Evolutionary conservation across 176 grass and related monocot genomes (phyloP).

Genomic region (Saccharum officinarum): DNA sequence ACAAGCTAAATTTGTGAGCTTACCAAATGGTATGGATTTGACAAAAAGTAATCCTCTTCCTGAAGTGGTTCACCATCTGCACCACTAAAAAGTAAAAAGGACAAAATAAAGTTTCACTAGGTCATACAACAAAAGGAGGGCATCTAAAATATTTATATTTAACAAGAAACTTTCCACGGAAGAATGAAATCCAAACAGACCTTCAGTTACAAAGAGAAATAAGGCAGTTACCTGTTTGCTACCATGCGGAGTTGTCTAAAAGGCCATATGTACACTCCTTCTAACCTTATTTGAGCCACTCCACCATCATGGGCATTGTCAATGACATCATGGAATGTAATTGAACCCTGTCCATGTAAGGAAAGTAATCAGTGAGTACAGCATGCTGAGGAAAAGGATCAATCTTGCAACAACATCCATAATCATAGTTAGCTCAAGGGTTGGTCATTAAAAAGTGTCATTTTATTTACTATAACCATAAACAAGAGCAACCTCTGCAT

Average conservation of each 20-base stretch:
- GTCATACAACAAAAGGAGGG: slow-evolving; percentile 25
- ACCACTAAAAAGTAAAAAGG: slow-evolving; percentile 54
- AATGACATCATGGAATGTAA: slow-evolving; percentile 94
- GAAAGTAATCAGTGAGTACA: slow-evolving; percentile 17
- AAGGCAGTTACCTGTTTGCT: slow-evolving; percentile 73
- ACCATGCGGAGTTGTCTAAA: slow-evolving; percentile 98
- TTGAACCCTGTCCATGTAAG: slow-evolving; percentile 60
- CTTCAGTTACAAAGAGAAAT: slow-evolving; percentile 14
- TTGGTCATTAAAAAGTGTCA: neutral
- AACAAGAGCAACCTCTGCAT: neutral
- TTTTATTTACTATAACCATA: neutral
- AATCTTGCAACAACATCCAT: neutral
- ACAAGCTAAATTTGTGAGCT: slow-evolving; percentile 25
- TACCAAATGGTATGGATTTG: slow-evolving; percentile 99
- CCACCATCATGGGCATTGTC: slow-evolving; percentile 71
- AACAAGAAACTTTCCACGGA: slow-evolving; percentile 8
- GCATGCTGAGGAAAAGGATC: slow-evolving; percentile 10
- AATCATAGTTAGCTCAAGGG: neutral
- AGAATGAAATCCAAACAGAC: slow-evolving; percentile 14
- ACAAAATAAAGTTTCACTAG: slow-evolving; percentile 36
- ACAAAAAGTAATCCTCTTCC: slow-evolving; percentile 97
- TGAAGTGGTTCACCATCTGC: slow-evolving; percentile 69
- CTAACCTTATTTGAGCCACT: slow-evolving; percentile 80
- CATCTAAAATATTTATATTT: neutral
- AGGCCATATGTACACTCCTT: slow-evolving; percentile 99